A percentile compares a stretch with the other conserved stretches of the same genome.
These are phyloP conservation scores for Daedalea quercina DNA, from an alignment of 768 basidiomycete genomes.

Conservation along the genomic window DNA sequence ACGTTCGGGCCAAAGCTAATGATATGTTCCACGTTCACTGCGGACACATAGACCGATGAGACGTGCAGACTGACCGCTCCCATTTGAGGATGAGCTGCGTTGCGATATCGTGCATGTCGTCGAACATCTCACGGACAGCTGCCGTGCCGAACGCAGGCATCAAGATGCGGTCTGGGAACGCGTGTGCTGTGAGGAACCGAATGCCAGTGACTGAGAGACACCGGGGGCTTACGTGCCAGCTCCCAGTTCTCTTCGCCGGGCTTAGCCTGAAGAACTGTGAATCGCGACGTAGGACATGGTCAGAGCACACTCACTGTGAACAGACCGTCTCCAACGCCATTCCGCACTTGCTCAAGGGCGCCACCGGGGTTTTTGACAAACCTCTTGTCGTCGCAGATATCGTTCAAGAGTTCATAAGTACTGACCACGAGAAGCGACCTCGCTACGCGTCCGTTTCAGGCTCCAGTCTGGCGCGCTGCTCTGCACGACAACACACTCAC, in stretches of 20 bases:
- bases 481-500: slow-evolving; percentile 15
- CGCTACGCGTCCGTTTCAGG: slow-evolving; percentile 17
- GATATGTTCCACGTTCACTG: background rate
- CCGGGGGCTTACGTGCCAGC: slow-evolving; percentile 31
- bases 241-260: slow-evolving; percentile 40
- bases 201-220: background rate
- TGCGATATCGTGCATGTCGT: slow-evolving; percentile 40
- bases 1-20: slow-evolving; percentile 35
- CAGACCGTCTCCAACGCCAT: slow-evolving; percentile 33
- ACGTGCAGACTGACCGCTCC: slow-evolving; percentile 25
- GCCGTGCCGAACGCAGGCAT: slow-evolving; percentile 37
- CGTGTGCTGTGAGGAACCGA: background rate
- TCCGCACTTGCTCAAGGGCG: slow-evolving; percentile 28
- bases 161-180: slow-evolving; percentile 29
- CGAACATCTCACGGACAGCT: slow-evolving; percentile 39
- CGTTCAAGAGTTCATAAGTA: slow-evolving; percentile 32
- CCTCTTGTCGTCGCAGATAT: slow-evolving; percentile 35
- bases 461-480: background rate
- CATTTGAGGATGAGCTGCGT: slow-evolving; percentile 38
- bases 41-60: background rate
- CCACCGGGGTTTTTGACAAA: slow-evolving; percentile 34
- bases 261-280: slow-evolving; percentile 23
- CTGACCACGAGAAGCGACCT: slow-evolving; percentile 24
- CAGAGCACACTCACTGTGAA: slow-evolving; percentile 26
- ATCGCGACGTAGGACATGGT: background rate